A percentile compares a stretch with the other conserved stretches of the same genome.
These are phyloP conservation scores for Schrenkiella parvula DNA, from an alignment of 345 rosid species.

Conservation along the genomic window DNA sequence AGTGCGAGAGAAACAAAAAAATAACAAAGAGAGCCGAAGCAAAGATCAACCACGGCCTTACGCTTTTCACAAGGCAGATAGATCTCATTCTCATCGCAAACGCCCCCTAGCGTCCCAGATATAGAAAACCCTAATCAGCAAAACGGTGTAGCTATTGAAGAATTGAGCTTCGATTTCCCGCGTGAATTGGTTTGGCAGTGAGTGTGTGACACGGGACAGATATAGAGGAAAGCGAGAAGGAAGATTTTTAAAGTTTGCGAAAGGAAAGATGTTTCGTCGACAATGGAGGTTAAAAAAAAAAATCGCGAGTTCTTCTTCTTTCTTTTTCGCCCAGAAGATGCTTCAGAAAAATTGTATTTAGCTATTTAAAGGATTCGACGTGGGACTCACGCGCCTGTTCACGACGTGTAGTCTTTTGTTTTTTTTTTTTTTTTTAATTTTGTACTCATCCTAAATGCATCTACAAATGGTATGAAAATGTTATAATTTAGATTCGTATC, in stretches of 20 bases:
- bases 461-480: no score
- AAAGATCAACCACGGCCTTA: background rate
- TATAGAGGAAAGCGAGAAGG: background rate
- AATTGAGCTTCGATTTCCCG: constrained; percentile 11
- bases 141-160: background rate
- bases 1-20: background rate
- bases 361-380: background rate
- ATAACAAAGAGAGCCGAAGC: background rate
- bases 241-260: background rate
- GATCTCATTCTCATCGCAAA: constrained; percentile 2
- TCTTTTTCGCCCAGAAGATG: background rate
- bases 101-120: background rate
- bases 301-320: background rate
- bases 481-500: no score
- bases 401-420: no score
- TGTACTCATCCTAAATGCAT: no score
- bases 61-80: background rate
- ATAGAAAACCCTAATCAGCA: constrained; percentile 3
- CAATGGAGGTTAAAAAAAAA: background rate
- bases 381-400: background rate
- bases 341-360: background rate
- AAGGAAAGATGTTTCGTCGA: background rate
- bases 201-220: background rate
- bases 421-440: no score
- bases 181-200: background rate